These are phyloP conservation scores for Clitoria ternatea DNA, from an alignment of 306 rosid genomes.

Conservation along the genomic window DNA sequence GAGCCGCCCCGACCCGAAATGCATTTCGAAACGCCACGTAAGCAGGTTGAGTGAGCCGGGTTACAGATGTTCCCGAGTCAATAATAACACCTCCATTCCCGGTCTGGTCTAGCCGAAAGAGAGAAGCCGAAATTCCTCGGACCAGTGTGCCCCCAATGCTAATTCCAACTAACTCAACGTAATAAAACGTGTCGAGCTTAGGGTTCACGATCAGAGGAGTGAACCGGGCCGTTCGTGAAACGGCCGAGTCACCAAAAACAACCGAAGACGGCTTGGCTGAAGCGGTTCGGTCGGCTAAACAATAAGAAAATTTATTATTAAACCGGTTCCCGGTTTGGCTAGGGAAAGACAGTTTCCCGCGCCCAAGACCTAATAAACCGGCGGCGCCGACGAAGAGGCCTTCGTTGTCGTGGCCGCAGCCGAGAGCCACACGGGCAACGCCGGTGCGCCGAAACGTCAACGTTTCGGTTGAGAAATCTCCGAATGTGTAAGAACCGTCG, in stretches of 20 bases:
- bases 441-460: slow-evolving; percentile 64
- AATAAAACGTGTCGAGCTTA: slow-evolving; percentile 77
- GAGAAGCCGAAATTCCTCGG: slow-evolving; percentile 52
- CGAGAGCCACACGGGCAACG: slow-evolving; percentile 63
- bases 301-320: slow-evolving; percentile 78
- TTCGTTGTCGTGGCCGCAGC: slow-evolving; percentile 88
- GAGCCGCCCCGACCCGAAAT: slow-evolving; percentile 52
- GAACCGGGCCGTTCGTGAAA: slow-evolving; percentile 77
- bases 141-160: slow-evolving; percentile 80
- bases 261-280: slow-evolving; percentile 64
- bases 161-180: slow-evolving; percentile 60
- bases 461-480: slow-evolving; percentile 81
- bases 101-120: slow-evolving; percentile 53
- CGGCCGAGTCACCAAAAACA: slow-evolving; percentile 70
- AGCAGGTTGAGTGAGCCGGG: slow-evolving; percentile 70
- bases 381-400: slow-evolving; percentile 91
- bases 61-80: slow-evolving; percentile 90
- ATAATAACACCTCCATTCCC: slow-evolving; percentile 89
- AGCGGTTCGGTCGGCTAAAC: slow-evolving; percentile 76
- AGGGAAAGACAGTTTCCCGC: slow-evolving; percentile 77
- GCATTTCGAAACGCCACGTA: slow-evolving; percentile 65
- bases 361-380: slow-evolving; percentile 80
- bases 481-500: slow-evolving; percentile 74
- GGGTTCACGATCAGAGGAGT: slow-evolving; percentile 71
- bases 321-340: slow-evolving; percentile 59